Base-by-base conservation (phyloP, 495 filamentous ascomycete genomes). In the Aspergillus kassunensis region DNA sequence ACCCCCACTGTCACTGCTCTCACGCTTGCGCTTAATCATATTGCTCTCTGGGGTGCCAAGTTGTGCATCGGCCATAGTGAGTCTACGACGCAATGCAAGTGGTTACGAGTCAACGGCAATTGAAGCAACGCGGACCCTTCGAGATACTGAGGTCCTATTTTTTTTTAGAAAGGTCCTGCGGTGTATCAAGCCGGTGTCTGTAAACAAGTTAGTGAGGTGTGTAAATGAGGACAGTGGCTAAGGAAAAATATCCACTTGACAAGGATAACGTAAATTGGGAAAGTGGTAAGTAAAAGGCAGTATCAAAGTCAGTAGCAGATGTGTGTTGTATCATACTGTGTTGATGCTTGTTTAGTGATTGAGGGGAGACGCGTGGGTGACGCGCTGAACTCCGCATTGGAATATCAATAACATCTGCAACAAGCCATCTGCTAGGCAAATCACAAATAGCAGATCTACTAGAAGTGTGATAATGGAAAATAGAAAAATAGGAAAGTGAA, bases 21-120 rank as follows among this genome's bases (percentile, higher is more conserved):
- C 69, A 24, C 74, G 70, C 61, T 77, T 77, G 43, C 74, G 67
- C 59, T 77, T 77, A 54, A 67, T 62, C n/a, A 61, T 41, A 43
- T 58, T 59, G 44, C 66, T 64, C 40, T 60, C 60, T 55, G 74
- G 68, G 11, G 73, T 57, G 50, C 64, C 65, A 55, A 76, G 62
- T 21, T 65, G 68, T 44, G 70, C 66, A 49, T 76, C 68, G 31
- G 73, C 74, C 70, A 74, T 76, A 24, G 20, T 43, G 29, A 53
- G 49, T 46, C 54, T 56, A 31, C 23, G 21, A 29, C 23, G 39
- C 27, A 34, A 59, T 60, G 62, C 61, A n/a, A n/a, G n/a, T 58
- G 62, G 60, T 58, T 44, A 36, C 33, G 21, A 18, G 16, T 46
- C 31, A 47, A 24, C 15, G 15, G 39, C 23, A 27, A 19, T 23